Conservation (phyloP, 495 filamentous ascomycete species). For the Aspergillus leporis region DNA sequence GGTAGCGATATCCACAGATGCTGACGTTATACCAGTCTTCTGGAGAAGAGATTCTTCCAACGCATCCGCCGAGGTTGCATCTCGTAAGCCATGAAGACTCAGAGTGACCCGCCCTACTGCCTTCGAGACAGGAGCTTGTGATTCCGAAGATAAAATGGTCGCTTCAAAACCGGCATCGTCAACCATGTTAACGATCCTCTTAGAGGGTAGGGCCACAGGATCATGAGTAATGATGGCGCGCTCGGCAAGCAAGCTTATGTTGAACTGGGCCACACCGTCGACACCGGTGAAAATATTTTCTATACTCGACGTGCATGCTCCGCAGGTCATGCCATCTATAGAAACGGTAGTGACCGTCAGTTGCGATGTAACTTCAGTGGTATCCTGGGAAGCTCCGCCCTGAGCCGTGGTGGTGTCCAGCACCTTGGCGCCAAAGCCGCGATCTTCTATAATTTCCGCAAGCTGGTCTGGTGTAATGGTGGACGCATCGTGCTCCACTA, state of each 20-base stretch:
- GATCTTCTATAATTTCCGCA: slow-evolving; percentile 85
- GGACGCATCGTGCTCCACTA: slow-evolving; percentile 74
- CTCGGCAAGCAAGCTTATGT: slow-evolving; percentile 90
- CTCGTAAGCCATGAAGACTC: slow-evolving; percentile 78
- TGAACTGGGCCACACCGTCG: slow-evolving; percentile 80
- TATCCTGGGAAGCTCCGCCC: slow-evolving; percentile 21
- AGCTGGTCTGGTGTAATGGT: slow-evolving; percentile 68
- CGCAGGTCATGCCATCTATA: slow-evolving; percentile 95
- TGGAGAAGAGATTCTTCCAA: slow-evolving; percentile 69
- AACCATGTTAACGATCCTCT: slow-evolving; percentile 66
- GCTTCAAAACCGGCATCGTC: slow-evolving; percentile 86
- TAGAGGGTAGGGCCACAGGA: slow-evolving; percentile 61
- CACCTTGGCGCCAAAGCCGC: slow-evolving; percentile 87
- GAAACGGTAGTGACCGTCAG: slow-evolving; percentile 74
- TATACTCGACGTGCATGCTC: slow-evolving; percentile 89
- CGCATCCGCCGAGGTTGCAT: slow-evolving; percentile 65
- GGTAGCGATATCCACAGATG: slow-evolving; percentile 66
- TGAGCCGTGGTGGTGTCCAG: slow-evolving; percentile 47
- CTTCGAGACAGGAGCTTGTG: slow-evolving; percentile 32
- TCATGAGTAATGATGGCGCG: slow-evolving; percentile 89
- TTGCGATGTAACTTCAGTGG: slow-evolving; percentile 40
- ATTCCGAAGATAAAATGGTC: slow-evolving; percentile 59
- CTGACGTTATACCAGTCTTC: slow-evolving; percentile 69
- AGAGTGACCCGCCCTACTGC: slow-evolving; percentile 60
- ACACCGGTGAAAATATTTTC: slow-evolving; percentile 79